These are phyloP conservation scores for Paxillus involutus DNA, from an alignment of 768 basidiomycete species.

Conservation along the genomic window DNA sequence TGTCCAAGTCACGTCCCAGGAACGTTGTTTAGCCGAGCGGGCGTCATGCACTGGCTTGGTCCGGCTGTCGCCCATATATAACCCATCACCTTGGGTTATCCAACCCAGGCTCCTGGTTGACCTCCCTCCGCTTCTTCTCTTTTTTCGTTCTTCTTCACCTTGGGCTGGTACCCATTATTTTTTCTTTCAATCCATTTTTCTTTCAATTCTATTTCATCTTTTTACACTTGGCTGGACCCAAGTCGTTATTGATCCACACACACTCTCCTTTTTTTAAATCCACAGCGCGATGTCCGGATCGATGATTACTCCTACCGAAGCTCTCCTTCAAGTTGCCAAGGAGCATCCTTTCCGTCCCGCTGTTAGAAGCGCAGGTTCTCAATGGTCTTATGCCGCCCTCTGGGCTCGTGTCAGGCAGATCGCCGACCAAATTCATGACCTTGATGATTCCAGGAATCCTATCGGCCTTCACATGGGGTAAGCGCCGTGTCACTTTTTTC, in stretches of 20 bases:
- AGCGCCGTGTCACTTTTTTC: background rate
- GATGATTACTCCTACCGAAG: conserved; percentile 28
- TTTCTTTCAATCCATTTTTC: background rate
- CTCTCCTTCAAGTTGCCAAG: conserved; percentile 29
- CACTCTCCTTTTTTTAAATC: conserved; percentile 1
- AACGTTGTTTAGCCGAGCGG: background rate
- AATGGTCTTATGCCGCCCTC: conserved; percentile 33
- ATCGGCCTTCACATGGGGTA: conserved; percentile 30
- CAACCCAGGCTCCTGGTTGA: conserved; percentile 22
- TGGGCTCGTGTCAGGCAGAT: conserved; percentile 30
- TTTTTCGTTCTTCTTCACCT: conserved; percentile 6
- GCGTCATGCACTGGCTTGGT: background rate
- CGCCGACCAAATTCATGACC: conserved; percentile 16
- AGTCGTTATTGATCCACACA: background rate
- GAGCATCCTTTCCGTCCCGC: conserved; percentile 23
- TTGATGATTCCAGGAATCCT: conserved; percentile 15
- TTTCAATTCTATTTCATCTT: background rate
- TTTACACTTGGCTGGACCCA: conserved; percentile 4
- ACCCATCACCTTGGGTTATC: background rate
- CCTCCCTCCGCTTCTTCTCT: conserved; percentile 13
- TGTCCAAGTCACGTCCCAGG: background rate
- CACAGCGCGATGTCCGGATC: conserved; percentile 12
- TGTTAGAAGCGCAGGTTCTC: conserved; percentile 16
- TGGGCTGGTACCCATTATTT: conserved; percentile 20
- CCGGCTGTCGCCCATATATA: conserved; percentile 9